Evolutionary conservation across 176 grass and related monocot species (phyloP), one percentile per base, ranked within the genome.

Genomic region (Cenchrus purpureus): DNA sequence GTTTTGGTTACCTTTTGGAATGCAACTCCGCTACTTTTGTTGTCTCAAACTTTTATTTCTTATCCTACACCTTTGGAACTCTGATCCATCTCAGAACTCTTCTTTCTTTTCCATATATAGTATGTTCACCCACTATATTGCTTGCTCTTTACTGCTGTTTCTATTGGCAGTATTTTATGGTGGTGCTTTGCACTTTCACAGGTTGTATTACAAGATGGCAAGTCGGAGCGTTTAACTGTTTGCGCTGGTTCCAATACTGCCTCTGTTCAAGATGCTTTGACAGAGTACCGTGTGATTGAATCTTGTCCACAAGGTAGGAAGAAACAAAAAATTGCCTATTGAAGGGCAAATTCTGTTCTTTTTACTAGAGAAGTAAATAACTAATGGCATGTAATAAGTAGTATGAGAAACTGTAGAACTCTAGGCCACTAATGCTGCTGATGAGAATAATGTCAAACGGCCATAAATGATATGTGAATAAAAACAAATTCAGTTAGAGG

Each of bases 261-360:
- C 22, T 73, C 88, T 79, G 84, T 91, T 66, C 89, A 94, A 65
- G 89, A 98, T 90, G 93, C 96, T 79, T 85, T 98, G 83, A 95
- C 96, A 87, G 93, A 98, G 68, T 95, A 95, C 81, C 82, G 70
- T 75, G 89, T 98, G 77, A 94, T 98, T 79, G 78, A 93, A 88
- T 85, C 85, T 90, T 95, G 82, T 77, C 55, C 73, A 73, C 65
- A 87, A 83, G 96, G 96, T 98, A 80, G 48, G 80, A 63, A 83
- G 20, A 63, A 62, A 49, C 28, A 67, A 59, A 48, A 48, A 65
- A 5, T 43, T 59, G 5, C 40, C 29, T 79, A 1, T 68, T 82
- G 67, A 20, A 77, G 48, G 42, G 11, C 19, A 77, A 71, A 59
- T 25, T 14, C 43, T 71, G 7, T 58, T 72, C 73, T 32, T 77